Percentiles rank a stretch among this genome's conserved stretches.
Conservation (phyloP, 208 protist genomes). For the Leishmania tarentolae region DNA sequence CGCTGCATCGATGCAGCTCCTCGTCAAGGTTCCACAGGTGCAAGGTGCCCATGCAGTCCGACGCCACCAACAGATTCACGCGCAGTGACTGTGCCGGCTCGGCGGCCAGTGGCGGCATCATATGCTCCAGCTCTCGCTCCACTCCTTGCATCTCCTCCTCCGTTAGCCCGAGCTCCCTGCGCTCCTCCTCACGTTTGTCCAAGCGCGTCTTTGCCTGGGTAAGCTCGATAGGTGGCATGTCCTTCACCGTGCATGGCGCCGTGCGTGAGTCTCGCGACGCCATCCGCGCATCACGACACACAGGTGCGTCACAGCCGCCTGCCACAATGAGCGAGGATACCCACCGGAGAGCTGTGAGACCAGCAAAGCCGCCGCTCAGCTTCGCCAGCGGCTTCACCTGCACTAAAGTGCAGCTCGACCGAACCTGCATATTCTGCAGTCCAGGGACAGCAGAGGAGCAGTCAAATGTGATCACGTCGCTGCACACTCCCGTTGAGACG, state of each 20-base stretch:
- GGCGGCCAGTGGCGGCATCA: constrained; percentile 68
- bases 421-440: constrained; percentile 48
- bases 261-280: constrained; percentile 15
- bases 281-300: constrained; percentile 35
- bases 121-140: constrained; percentile 59
- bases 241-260: constrained; percentile 35
- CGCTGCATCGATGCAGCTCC: constrained; percentile 49
- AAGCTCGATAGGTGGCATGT: constrained; percentile 36
- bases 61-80: constrained; percentile 80
- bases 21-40: constrained; percentile 91
- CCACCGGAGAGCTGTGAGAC: constrained; percentile 75
- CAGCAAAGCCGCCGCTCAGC: constrained; percentile 81
- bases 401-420: constrained; percentile 73
- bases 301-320: constrained; percentile 27
- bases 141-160: constrained; percentile 83
- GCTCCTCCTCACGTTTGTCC: constrained; percentile 77
- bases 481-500: constrained; percentile 16
- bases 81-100: constrained; percentile 71
- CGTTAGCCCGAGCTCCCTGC: constrained; percentile 51
- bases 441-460: constrained; percentile 19
- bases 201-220: constrained; percentile 73
- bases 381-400: constrained; percentile 81
- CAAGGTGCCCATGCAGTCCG: constrained; percentile 73
- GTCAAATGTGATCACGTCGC: constrained; percentile 76
- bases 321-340: constrained; percentile 75